Conservation (phyloP, 2,329 filamentous ascomycete genomes). For the Venturia effusa region DNA sequence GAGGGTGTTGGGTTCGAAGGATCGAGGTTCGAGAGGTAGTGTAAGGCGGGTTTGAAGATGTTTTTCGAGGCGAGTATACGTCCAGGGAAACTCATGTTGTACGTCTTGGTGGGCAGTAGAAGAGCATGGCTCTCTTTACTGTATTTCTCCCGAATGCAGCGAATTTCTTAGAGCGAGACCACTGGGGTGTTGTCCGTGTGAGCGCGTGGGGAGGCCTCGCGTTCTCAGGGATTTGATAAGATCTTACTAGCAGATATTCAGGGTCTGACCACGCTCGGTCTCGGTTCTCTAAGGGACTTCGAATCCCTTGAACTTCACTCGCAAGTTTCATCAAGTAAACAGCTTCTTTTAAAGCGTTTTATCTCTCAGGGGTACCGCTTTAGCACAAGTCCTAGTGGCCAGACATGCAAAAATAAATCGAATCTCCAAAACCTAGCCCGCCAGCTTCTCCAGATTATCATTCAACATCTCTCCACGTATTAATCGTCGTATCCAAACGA, state of each 20-base stretch:
- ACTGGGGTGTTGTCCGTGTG: not conserved
- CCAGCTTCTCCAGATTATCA: not conserved
- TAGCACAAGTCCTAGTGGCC: not conserved
- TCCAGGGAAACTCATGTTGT: slow-evolving; percentile 17
- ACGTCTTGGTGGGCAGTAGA: not conserved
- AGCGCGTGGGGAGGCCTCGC: not conserved
- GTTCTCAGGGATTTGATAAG: not conserved
- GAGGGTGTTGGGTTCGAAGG: slow-evolving; percentile 14
- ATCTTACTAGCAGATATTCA: not conserved
- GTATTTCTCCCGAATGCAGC: not conserved
- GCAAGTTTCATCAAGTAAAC: no score
- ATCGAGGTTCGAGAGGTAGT: slow-evolving; percentile 25
- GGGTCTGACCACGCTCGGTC: not conserved
- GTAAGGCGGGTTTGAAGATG: slow-evolving; percentile 28
- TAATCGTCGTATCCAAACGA: no score
- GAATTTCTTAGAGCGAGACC: not conserved
- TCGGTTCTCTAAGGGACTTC: not conserved
- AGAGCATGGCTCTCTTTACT: not conserved
- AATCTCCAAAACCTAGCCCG: not conserved
- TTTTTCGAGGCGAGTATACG: slow-evolving; percentile 17
- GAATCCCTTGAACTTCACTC: not conserved
- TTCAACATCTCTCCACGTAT: not conserved
- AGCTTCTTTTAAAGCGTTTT: not conserved
- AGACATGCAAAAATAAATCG: not conserved
- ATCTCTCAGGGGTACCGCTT: not conserved